These are phyloP conservation scores for Mycena belliarum DNA, from an alignment of 768 basidiomycete genomes.

Conservation along the genomic window DNA sequence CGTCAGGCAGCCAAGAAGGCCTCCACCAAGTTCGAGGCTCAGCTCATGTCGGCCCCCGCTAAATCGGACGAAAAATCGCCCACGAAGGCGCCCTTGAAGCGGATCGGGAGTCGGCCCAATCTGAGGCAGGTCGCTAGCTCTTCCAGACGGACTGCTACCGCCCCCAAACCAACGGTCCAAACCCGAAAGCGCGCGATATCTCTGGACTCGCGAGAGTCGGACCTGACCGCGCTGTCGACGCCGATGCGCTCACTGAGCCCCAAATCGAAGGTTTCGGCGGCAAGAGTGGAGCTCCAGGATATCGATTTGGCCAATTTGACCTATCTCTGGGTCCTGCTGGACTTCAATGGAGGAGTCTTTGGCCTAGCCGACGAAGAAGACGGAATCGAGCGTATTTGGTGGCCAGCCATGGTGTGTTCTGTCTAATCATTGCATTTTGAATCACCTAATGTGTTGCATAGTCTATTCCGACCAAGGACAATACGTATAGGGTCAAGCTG, in stretches of 20 bases:
- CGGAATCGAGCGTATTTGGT: conserved; percentile 52
- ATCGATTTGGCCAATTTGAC: not conserved
- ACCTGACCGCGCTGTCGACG: conserved; percentile 22
- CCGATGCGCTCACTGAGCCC: not conserved
- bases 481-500: conserved; percentile 16
- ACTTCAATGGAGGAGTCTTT: conserved; percentile 37
- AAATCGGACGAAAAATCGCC: not conserved
- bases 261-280: conserved; percentile 18
- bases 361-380: conserved; percentile 28
- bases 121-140: not conserved
- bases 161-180: not conserved
- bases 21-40: conserved; percentile 13
- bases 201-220: conserved; percentile 14
- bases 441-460: conserved; percentile 3
- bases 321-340: conserved; percentile 57
- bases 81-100: conserved; percentile 1
- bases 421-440: conserved; percentile 7
- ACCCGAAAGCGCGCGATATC: conserved; percentile 6
- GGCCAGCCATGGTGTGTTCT: conserved; percentile 64
- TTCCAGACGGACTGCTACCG: not conserved
- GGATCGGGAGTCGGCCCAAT: not conserved
- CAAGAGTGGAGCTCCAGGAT: not conserved
- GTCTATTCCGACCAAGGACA: not conserved
- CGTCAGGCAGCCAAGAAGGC: conserved; percentile 21
- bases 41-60: conserved; percentile 17